Conservation (phyloP, 306 rosid species). For the Clitoria ternatea region DNA sequence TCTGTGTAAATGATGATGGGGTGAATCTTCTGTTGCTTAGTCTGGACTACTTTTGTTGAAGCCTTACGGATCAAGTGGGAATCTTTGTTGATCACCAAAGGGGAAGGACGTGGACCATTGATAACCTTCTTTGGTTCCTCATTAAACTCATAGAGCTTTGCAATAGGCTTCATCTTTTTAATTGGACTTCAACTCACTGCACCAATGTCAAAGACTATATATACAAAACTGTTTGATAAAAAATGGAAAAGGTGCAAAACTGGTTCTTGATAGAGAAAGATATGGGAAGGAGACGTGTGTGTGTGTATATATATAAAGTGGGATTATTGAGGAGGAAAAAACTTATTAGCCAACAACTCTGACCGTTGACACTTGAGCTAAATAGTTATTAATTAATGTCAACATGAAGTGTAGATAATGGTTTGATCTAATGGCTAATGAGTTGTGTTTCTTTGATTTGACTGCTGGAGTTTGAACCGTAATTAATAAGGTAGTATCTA, state of each 20-base stretch:
- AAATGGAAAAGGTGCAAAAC: not conserved
- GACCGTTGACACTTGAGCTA: conserved; percentile 69
- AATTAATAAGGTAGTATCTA: not conserved
- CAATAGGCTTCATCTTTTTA: conserved; percentile 32
- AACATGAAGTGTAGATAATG: not conserved
- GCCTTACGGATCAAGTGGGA: conserved; percentile 49
- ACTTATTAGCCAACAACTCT: conserved; percentile 52
- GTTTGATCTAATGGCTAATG: not conserved
- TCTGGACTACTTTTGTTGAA: not conserved
- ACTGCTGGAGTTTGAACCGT: conserved; percentile 13
- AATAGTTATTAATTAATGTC: not conserved
- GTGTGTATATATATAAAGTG: not conserved
- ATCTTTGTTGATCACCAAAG: conserved; percentile 48
- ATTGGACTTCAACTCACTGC: not conserved
- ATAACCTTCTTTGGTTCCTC: conserved; percentile 25
- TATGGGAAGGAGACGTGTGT: not conserved
- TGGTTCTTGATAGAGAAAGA: not conserved
- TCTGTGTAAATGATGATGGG: conserved; percentile 77
- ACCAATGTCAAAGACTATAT: not conserved
- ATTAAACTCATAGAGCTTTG: conserved; percentile 13
- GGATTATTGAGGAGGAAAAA: not conserved
- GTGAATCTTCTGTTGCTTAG: conserved; percentile 23
- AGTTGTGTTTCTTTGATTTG: conserved; percentile 32
- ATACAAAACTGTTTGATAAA: not conserved
- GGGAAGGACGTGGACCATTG: conserved; percentile 67